Evolutionary conservation across 1,139 yeast species (phyloP).

Genomic region (Sugiyamaella grinbergsii): DNA sequence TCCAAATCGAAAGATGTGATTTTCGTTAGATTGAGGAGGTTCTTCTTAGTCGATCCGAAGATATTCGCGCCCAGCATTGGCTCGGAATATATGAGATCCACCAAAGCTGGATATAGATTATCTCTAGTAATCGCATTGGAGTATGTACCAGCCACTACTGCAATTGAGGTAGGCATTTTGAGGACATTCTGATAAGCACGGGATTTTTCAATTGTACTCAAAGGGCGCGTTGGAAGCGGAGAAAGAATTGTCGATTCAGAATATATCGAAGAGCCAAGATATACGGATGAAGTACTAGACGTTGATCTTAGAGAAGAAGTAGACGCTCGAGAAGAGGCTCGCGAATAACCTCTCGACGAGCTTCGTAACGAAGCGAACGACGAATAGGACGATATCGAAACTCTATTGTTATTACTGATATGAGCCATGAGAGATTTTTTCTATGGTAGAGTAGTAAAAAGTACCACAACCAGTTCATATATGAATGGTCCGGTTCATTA

Average conservation of each 20-base stretch:
- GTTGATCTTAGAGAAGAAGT: neutral
- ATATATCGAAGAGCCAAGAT: constrained; percentile 2
- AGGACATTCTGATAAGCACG: constrained; percentile 24
- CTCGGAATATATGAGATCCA: constrained; percentile 19
- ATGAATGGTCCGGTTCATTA: too few relatives aligned
- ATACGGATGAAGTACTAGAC: too few relatives aligned
- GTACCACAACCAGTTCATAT: too few relatives aligned
- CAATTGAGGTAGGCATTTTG: constrained; percentile 23
- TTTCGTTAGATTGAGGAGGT: constrained; percentile 12
- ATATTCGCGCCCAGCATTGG: constrained; percentile 25
- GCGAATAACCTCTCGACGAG: constrained; percentile 1
- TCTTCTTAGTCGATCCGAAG: constrained; percentile 4
- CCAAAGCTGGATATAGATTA: constrained; percentile 26
- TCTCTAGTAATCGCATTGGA: constrained; percentile 22
- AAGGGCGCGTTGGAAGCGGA: neutral
- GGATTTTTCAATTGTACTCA: constrained; percentile 25
- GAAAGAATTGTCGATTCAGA: constrained; percentile 3
- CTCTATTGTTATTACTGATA: neutral
- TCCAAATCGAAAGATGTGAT: constrained; percentile 24
- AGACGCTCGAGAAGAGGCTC: constrained; percentile 8
- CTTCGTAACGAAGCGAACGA: constrained; percentile 3
- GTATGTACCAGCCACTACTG: constrained; percentile 27
- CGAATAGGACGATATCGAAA: constrained; percentile 1
- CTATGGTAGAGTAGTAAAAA: too few relatives aligned
- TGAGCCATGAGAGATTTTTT: neutral